Evolutionary conservation across 495 filamentous ascomycete species (phyloP), one percentile per base, ranked within the genome.

Genomic region (Aspergillus avenaceus): DNA sequence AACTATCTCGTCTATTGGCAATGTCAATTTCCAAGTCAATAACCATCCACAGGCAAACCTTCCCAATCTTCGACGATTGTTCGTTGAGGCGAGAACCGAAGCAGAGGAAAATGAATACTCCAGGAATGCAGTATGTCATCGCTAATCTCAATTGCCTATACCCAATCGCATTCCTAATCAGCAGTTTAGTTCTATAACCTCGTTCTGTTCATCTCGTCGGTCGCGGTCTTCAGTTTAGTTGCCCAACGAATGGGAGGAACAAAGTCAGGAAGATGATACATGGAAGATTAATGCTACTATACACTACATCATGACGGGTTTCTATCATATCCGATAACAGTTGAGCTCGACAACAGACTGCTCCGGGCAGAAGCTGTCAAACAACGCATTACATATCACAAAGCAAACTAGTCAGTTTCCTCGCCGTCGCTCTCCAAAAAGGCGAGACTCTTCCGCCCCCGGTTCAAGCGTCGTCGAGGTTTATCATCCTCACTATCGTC

Each of bases 21-120:
- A 13, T 12, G 0, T 1, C 32, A 19, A 22, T 34, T n/a, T 19
- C 23, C 14, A n/a, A 11, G 8, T 22, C 28, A 22, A 26, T 21
- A 32, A 42, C 55, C 37, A 44, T 45, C 50, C 47, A 19, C 54
- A 87, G 90, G 87, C 85, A 54, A 93, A 87, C 69, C 84, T 98
- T 42, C 93, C 93, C 34, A 98, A 98, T 65, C 80, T 98, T 29
- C 85, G 93, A 37, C 91, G 93, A 22, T 84, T 98, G 45, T 97
- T 98, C 67, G 95, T 97, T 44, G 91, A 96, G 71, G 90, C 95
- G 9, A 78, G 93, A 45, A 90, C 90, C 4, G 95, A 97, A 55
- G 84, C 87, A 46, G 93, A 98, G 65, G 93, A 98, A 69, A 87
- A 91, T 66, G 87, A 88, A 42, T 92, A 97, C 59, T 97, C 95